Conservation (phyloP, 148 eudicot species). For the Rhododendron vialii region DNA sequence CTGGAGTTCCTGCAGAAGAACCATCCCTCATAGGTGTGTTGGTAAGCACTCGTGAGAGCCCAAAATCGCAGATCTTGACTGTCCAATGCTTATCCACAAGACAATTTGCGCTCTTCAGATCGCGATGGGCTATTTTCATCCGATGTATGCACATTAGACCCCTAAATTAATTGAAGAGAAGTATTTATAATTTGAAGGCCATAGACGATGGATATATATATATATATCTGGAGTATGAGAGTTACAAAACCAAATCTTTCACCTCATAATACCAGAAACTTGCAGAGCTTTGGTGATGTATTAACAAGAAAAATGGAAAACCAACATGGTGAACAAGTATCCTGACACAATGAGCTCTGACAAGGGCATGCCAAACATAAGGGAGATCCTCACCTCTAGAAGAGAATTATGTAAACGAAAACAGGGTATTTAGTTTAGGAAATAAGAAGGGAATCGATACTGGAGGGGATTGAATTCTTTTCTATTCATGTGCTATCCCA, state of each 20-base stretch:
- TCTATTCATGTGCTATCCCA: too few species aligned
- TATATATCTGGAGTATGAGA: not conserved
- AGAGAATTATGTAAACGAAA: not conserved
- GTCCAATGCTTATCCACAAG: slow-evolving; percentile 61
- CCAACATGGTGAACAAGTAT: not conserved
- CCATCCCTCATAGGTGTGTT: slow-evolving; percentile 35
- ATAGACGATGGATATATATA: not conserved
- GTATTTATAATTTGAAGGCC: not conserved
- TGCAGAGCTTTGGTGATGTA: not conserved
- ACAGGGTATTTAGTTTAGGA: not conserved
- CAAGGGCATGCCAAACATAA: not conserved
- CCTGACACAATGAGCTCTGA: not conserved
- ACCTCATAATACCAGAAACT: not conserved
- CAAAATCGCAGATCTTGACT: slow-evolving; percentile 74
- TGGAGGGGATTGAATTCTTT: too few species aligned
- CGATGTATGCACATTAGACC: slow-evolving; percentile 73
- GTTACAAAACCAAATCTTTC: not conserved
- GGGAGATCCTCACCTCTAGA: not conserved
- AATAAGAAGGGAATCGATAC: not conserved
- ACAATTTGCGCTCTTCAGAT: slow-evolving; percentile 68
- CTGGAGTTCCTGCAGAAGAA: slow-evolving; percentile 68
- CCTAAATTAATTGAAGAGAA: slow-evolving; percentile 20
- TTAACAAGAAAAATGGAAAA: not conserved
- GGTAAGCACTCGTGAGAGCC: slow-evolving; percentile 48
- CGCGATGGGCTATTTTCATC: slow-evolving; percentile 67